Evolutionary conservation across 2,329 filamentous ascomycete genomes (phyloP).

Genomic region (Fusarium sp.): DNA sequence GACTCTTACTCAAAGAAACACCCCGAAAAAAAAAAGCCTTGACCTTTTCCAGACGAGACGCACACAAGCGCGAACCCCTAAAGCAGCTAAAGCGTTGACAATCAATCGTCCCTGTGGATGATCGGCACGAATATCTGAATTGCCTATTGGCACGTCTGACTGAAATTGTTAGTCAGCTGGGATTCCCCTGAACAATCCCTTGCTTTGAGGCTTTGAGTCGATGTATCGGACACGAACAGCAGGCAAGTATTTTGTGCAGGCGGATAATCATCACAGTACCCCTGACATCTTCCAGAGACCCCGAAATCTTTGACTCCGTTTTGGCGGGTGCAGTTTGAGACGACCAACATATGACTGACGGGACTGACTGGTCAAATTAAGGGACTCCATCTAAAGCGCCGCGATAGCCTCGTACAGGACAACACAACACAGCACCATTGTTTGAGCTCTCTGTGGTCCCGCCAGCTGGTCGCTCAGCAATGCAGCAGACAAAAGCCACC

Average conservation of each 20-base stretch:
- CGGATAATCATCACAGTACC: conserved; percentile 14
- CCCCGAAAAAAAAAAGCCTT: conserved; percentile 23
- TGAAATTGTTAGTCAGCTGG: conserved; percentile 22
- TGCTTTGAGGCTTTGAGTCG: conserved; percentile 25
- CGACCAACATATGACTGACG: conserved; percentile 18
- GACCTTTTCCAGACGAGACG: conserved; percentile 31
- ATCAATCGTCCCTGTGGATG: conserved; percentile 42
- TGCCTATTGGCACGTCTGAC: conserved; percentile 26
- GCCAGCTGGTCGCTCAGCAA: conserved; percentile 31
- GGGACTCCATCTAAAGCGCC: conserved; percentile 29
- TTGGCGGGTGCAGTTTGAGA: conserved; percentile 18
- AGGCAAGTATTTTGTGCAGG: conserved; percentile 37
- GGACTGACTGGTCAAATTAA: conserved; percentile 28
- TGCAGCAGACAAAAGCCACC: conserved; percentile 26
- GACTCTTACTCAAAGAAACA: conserved; percentile 25
- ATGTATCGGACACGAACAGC: conserved; percentile 15
- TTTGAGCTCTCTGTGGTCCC: conserved; percentile 27
- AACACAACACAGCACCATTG: conserved; percentile 37
- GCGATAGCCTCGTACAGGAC: conserved; percentile 24
- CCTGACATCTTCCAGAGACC: conserved; percentile 31
- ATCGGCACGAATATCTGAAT: conserved; percentile 30
- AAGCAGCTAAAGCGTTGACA: conserved; percentile 37
- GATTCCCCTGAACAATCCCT: conserved; percentile 34
- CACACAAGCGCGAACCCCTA: conserved; percentile 31
- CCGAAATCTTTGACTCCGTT: conserved; percentile 32